Conservation (phyloP, 148 eudicot genomes). For the Amaranthus hypochondriacus region DNA sequence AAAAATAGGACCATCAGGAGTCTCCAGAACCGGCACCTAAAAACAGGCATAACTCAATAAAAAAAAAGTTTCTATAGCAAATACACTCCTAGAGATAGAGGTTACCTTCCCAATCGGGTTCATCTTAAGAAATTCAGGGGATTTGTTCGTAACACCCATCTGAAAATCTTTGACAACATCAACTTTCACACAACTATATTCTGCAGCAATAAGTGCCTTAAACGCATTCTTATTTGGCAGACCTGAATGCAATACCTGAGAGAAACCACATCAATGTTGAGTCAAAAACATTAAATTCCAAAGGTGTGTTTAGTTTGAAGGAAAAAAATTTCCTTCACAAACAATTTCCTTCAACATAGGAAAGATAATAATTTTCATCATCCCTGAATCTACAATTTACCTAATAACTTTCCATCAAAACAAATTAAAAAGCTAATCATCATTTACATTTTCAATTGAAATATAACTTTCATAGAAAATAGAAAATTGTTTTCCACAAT, state of each 20-base stretch:
- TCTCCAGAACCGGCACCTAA: conserved; percentile 66
- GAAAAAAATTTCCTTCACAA: too few relatives aligned
- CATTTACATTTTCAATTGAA: too few relatives aligned
- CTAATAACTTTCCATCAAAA: too few relatives aligned
- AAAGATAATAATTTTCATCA: too few relatives aligned
- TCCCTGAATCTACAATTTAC: too few relatives aligned
- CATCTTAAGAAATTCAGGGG: conserved; percentile 64
- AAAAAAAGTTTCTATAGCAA: neutral
- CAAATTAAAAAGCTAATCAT: too few relatives aligned
- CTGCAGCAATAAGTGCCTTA: conserved; percentile 71
- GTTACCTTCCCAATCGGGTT: conserved; percentile 77
- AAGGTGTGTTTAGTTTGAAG: neutral
- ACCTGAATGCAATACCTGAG: conserved; percentile 49
- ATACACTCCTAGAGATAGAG: neutral
- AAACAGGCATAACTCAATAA: neutral
- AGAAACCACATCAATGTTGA: neutral
- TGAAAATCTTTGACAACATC: conserved; percentile 47
- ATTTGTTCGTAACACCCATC: conserved; percentile 67
- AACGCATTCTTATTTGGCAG: conserved; percentile 52
- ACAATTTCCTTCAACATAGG: neutral
- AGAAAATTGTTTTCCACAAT: too few relatives aligned
- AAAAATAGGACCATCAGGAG: conserved; percentile 54
- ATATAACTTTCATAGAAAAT: too few relatives aligned
- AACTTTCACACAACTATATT: conserved; percentile 54
- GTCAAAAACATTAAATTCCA: neutral